Percentiles rank a stretch among this genome's conserved stretches.
Conservation (phyloP, 108 stramenopile genomes). For the Licmophora abbreviata region DNA sequence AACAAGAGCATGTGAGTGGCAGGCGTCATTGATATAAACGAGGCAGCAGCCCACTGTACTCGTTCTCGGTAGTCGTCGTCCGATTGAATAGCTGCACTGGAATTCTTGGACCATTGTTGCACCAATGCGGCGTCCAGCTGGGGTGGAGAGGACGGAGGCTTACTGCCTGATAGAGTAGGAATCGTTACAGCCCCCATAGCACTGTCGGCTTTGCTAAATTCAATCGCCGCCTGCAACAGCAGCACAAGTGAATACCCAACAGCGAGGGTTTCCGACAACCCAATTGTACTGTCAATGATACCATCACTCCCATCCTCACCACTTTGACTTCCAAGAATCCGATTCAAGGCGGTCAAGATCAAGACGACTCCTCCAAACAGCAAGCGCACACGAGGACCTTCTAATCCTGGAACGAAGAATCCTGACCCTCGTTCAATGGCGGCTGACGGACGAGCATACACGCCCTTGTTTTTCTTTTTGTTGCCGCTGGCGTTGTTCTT, state of each 20-base stretch:
- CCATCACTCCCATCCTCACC: constrained; percentile 9
- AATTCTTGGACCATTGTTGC: constrained; percentile 13
- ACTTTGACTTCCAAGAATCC: constrained; percentile 3
- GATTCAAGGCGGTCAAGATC: constrained; percentile 38
- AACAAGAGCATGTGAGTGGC: constrained; percentile 33
- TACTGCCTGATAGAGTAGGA: not conserved
- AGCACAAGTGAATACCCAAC: constrained; percentile 48
- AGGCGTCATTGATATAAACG: constrained; percentile 40
- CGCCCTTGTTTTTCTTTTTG: constrained; percentile 39
- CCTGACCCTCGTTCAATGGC: constrained; percentile 92
- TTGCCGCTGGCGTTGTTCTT: too few relatives aligned
- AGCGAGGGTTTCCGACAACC: constrained; percentile 40
- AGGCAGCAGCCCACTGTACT: constrained; percentile 42
- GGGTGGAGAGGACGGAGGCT: not conserved
- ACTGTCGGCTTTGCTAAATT: constrained; percentile 42
- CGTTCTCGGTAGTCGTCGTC: constrained; percentile 11
- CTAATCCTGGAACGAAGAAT: constrained; percentile 92
- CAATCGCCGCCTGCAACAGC: constrained; percentile 65
- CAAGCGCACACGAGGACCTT: constrained; percentile 78
- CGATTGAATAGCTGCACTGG: not conserved
- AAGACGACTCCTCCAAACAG: constrained; percentile 53
- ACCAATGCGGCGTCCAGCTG: not conserved
- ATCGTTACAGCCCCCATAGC: not conserved
- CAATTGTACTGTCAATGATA: constrained; percentile 17
- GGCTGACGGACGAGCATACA: constrained; percentile 87